These are phyloP conservation scores for Blastobotrys attinorum DNA, from an alignment of 805 yeast species.

Conservation along the genomic window DNA sequence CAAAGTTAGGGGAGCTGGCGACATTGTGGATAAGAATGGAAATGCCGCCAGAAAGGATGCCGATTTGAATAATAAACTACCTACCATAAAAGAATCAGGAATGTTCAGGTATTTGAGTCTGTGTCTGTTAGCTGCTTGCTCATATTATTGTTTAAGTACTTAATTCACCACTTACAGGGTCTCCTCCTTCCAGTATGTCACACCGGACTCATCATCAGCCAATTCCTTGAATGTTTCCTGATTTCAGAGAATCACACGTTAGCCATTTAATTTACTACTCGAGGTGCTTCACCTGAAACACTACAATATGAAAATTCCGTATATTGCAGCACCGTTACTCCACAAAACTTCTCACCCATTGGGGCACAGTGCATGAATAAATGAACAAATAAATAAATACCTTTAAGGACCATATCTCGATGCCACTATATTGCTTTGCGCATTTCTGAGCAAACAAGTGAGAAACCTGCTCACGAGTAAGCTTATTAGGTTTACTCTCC, in stretches of 20 bases:
- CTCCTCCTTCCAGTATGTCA: slow-evolving; percentile 19
- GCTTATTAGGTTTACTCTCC: slow-evolving; percentile 5
- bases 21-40: slow-evolving; percentile 39
- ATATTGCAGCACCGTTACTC: not conserved
- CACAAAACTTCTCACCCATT: slow-evolving; percentile 8
- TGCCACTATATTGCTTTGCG: slow-evolving; percentile 27
- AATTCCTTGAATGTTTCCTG: slow-evolving; percentile 9
- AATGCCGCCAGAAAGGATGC: slow-evolving; percentile 39
- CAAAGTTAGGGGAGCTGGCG: slow-evolving; percentile 26
- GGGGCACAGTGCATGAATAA: too few relatives aligned
- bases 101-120: slow-evolving; percentile 27
- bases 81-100: slow-evolving; percentile 29
- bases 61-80: slow-evolving; percentile 27
- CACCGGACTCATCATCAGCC: slow-evolving; percentile 14
- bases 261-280: too few relatives aligned
- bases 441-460: slow-evolving; percentile 28
- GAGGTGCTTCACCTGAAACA: too few relatives aligned
- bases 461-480: slow-evolving; percentile 22
- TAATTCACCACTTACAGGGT: slow-evolving; percentile 12
- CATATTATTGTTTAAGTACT: not conserved
- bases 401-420: slow-evolving; percentile 31
- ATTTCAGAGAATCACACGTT: not conserved
- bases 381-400: too few relatives aligned
- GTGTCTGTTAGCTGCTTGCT: too few relatives aligned
- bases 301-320: not conserved